Base-by-base conservation (phyloP, 345 rosid genomes). In the Arabis alpina region DNA sequence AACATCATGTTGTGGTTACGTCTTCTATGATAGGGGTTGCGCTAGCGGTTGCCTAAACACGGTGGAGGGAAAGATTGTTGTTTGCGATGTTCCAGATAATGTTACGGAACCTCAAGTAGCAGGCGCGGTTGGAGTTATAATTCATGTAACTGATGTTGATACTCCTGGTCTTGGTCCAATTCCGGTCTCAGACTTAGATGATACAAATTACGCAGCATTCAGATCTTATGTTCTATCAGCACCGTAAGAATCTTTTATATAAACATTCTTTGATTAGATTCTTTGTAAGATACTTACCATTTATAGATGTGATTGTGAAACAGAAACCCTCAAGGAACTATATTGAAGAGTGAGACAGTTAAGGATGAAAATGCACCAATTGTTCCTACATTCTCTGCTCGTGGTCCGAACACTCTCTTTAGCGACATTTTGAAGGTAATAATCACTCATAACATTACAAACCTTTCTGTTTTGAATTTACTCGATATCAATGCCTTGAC, bases 381-480 rank as follows among this genome's bases (percentile, higher is more conserved):
- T 2, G 78, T 80, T 9, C 45, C 82, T 41, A 30, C 75, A 50
- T 86, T 84, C 72, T 82, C 86, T 45, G 81, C 86, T 30, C 74
- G 91, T 25, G 86, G 84, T 23, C 91, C 84, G 30, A 76, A 62
- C 74, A 14, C 5, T 24, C 52, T 69, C 16, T 80, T 80, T 64
- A 81, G 85, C 4, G 84, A 80, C 4, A 78, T 84, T 13, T 54
- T 84, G 70, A 87, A 85, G 69, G 76, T 79, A 34, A 34, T 34
- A 51, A n/a, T 23, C 28, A 69, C 19, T 14, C 19, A 4, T 47
- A 60, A 36, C 1, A 16, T 24, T 34, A 42, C 47, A 2, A 1
- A 34, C 24, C 41, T 12, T 3, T 3, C 23, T n/a, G 24, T 2
- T 37, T 12, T 3, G 4, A 32, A 12, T 16, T 10, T 14, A 44